Base-by-base conservation (phyloP, 1,139 yeast species). In the Blastobotrys illinoisensis region DNA sequence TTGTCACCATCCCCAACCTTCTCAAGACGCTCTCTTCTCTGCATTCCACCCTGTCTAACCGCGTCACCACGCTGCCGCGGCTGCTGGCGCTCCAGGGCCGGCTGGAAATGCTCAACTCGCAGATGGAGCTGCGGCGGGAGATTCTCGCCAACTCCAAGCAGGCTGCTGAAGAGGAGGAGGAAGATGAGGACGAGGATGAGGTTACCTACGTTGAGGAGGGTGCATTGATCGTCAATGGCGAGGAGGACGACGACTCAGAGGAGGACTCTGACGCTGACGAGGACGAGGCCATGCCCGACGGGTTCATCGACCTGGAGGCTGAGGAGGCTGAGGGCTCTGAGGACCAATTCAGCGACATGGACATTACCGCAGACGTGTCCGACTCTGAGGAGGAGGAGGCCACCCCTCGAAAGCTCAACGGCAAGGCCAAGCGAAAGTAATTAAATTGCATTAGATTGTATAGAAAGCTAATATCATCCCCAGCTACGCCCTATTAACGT, bases 41-140 rank as follows among this genome's bases (percentile, higher is more conserved):
- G 60, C 95, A 88, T 65, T 79, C 93, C 18, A 85, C 93, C 2
- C 76, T 93, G 63, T 77, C 83, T 44, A 82, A 83, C 63, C 85
- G 91, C 62, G 86, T 95, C 0, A 79, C 81, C 47, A 81, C 90
- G 4, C 75, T 93, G 54, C 93, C 96, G 3, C 81, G 90, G 62
- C 75, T 95, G 53, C 74, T 90, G 62, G 88, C 91, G 48, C 74
- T 95, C 56, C 95, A 90, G 65, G 95, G 96, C 16, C 82, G 93
- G 59, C 73, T 93, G 58, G 84, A 83, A 57, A 79, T 87, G 69
- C 75, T 90, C 44, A 76, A 82, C 62, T 83, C 90, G 43, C 95
- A 86, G 67, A 77, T 83, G 56, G 83, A 80, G 54, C 73, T 89
- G 60, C 82, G 95, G 64, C 74, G 78, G 44, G 88, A 83, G 56